Evolutionary conservation across 139 green algal genomes (phyloP), one percentile per base, ranked within the genome.

Genomic region (Chloropicon primus): DNA sequence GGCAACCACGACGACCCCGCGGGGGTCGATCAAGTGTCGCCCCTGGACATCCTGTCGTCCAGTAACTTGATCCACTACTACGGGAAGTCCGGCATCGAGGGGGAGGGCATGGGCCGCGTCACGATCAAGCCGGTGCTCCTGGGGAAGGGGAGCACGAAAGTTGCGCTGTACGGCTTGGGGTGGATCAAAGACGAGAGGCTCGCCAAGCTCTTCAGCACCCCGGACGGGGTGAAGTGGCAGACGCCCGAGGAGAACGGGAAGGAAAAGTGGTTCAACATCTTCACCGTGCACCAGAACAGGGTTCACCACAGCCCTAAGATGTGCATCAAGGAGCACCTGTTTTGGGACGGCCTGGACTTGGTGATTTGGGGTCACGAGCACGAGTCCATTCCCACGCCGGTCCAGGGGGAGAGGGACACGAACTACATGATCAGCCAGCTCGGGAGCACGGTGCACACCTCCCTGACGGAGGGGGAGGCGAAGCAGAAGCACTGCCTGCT

Each of bases 351-450:
- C 80, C 84, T 99, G 81, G 95, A 98, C 87, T 80, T 98, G 24
- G 90, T 97, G 2, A 74, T 99, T 5, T 99, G 95, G 95, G 95
- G 95, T 0, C 95, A 98, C 83, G 95, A 98, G 85, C 95, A 98
- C 82, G 94, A 99, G 88, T 98, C 92, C 88, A 86, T 89, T 28
- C 41, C 41, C 10, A 5, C 5, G 10, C 5, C 41, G 10, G 41
- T 62, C 10, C 41, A 62, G 41, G 41, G 10, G 10, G 41, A 62
- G 41, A 62, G 17, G 41, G n/a, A n/a, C n/a, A n/a, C 41, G 41
- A 17, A 75, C 5, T 75, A 41, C 25, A 17, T 26, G 2, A 28
- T 89, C 24, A 80, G 72, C 2, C 95, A 99, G 88, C 95, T 94
- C 0, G 95, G 95, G 2, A 96, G 72, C 17, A 82, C 87, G 1